Evolutionary conservation across 2,329 filamentous ascomycete genomes (phyloP).

Genomic region (Beauveria sp.): DNA sequence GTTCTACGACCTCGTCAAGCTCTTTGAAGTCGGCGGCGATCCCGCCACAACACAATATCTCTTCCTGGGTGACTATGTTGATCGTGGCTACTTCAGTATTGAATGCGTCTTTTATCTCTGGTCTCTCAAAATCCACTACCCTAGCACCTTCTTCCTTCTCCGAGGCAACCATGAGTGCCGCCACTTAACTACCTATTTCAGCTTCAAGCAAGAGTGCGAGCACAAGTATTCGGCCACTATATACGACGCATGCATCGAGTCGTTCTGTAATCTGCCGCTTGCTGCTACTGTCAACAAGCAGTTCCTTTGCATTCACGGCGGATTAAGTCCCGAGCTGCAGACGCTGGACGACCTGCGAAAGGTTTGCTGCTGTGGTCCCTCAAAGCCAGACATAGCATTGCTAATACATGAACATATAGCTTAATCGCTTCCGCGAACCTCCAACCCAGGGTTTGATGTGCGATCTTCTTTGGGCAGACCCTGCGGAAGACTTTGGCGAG

Average conservation of each 20-base stretch:
- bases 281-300: conserved; percentile 99
- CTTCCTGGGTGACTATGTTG: conserved; percentile 96
- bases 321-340: conserved; percentile 89
- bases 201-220: conserved; percentile 99
- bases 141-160: conserved; percentile 91
- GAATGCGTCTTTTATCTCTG: conserved; percentile 98
- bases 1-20: conserved; percentile 99
- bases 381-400: not conserved
- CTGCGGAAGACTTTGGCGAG: conserved; percentile 94
- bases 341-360: conserved; percentile 89
- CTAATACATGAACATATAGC: conserved; percentile 43
- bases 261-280: conserved; percentile 87
- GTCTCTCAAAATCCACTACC: conserved; percentile 98
- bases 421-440: conserved; percentile 95
- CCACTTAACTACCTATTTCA: conserved; percentile 99
- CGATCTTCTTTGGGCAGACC: conserved; percentile 97
- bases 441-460: conserved; percentile 98
- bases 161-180: conserved; percentile 98
- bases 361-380: conserved; percentile 39
- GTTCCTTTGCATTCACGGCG: conserved; percentile 96
- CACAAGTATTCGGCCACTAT: conserved; percentile 97
- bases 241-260: conserved; percentile 97
- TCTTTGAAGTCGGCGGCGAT: conserved; percentile 96
- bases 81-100: conserved; percentile 97
- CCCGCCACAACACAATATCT: conserved; percentile 93